Evolutionary conservation across 2,329 filamentous ascomycete species (phyloP), one percentile per base, ranked within the genome.

Genomic region (Acarospora socialis): DNA sequence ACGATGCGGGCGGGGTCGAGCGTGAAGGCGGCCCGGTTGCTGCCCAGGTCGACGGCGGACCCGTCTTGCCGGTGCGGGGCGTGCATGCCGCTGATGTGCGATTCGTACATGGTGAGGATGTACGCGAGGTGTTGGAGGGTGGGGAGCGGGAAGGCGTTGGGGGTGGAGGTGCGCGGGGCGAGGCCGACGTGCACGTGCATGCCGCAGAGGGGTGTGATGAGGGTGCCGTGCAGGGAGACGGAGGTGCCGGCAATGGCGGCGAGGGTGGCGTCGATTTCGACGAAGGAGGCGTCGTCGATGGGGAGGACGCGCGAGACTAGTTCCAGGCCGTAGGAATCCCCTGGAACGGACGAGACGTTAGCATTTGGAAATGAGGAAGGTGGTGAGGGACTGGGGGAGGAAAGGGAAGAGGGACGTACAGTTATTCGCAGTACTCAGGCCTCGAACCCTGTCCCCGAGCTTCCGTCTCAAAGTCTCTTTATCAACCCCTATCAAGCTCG

Each of bases 101-200:
- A 28, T 28, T 46, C 42, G 34, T 43, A 47, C 7, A 46, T 38
- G 4, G 45, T 23, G 2, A 38, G 19, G 4, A 47, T 33, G 26
- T 42, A 42, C 3, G 42, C 42, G 5, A 48, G 38, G 22, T 46
- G 34, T 17, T 46, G 42, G 6, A 47, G 33, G 1, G 38, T 38
- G 7, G 33, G 21, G n/a, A 46, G n/a, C n/a, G 32, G 19, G 20
- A 44, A 36, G 4, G 30, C 7, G 6, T 32, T 20, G 6, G 33
- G 7, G 7, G 5, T 25, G 2, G 10, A 14, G 2, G 28, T 15
- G 22, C 34, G 33, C 19, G 28, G 17, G 7, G 38, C 37, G 6
- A 36, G 36, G 5, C 46, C 46, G 30, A 48, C 35, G 35, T 48
- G 46, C 4, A 47, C 39, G 28, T 48, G 46, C 9, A 47, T 21